Evolutionary conservation across 2,329 filamentous ascomycete genomes (phyloP).

Genomic region (Balansia obtecta): DNA sequence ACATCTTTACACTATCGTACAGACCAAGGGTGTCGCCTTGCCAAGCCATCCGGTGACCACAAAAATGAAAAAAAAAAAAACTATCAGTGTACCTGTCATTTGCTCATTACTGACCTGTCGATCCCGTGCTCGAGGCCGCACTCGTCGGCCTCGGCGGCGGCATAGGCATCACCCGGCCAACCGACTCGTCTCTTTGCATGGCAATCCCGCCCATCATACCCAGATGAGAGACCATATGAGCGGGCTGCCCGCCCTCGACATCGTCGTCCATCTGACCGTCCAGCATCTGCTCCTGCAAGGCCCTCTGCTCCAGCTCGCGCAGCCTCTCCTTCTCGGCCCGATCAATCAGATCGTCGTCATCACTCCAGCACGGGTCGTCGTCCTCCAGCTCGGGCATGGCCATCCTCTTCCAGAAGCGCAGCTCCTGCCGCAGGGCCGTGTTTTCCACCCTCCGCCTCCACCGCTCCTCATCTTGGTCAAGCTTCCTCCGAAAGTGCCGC

Average conservation of each 20-base stretch:
- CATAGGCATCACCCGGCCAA: constrained; percentile 14
- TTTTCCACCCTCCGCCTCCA: constrained; percentile 42
- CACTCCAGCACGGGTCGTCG: constrained; percentile 49
- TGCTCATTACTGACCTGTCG: constrained; percentile 21
- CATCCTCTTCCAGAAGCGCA: constrained; percentile 55
- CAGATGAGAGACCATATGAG: constrained; percentile 8
- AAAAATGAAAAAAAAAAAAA: background rate
- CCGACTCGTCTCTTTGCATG: constrained; percentile 26
- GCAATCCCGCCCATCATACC: constrained; percentile 24
- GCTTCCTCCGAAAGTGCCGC: constrained; percentile 41
- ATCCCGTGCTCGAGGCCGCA: constrained; percentile 30
- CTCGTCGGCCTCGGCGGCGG: constrained; percentile 25
- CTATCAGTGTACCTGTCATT: no score
- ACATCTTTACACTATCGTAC: constrained; percentile 5
- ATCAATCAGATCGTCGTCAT: constrained; percentile 53
- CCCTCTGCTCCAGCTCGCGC: constrained; percentile 34
- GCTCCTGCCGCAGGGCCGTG: constrained; percentile 41
- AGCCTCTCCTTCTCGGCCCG: constrained; percentile 45
- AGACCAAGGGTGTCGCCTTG: constrained; percentile 12
- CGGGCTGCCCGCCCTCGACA: constrained; percentile 19
- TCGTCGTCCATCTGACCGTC: constrained; percentile 22
- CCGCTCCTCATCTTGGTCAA: constrained; percentile 42
- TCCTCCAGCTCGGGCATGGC: constrained; percentile 49
- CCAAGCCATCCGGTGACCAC: background rate
- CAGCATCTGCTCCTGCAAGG: constrained; percentile 25